Percentiles rank a stretch among this genome's conserved stretches.
These are phyloP conservation scores for Rhinocladiella mackenziei DNA, from an alignment of 2,329 filamentous ascomycete species.

Conservation along the genomic window DNA sequence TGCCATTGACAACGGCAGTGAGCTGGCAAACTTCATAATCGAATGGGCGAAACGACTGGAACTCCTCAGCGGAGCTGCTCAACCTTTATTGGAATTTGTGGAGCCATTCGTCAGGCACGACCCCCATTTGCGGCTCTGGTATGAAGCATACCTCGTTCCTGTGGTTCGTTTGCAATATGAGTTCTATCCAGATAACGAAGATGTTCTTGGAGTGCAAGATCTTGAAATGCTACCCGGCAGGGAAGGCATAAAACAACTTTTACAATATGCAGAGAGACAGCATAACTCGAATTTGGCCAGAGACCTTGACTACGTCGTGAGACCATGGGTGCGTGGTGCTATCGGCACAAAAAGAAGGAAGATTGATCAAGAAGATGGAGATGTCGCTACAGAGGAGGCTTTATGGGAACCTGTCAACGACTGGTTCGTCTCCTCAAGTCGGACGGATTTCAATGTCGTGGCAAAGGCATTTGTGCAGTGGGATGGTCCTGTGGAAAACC, in stretches of 20 bases:
- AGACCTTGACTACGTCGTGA: slow-evolving; percentile 57
- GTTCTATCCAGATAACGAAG: slow-evolving; percentile 54
- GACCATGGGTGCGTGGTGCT: slow-evolving; percentile 61
- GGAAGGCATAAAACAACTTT: slow-evolving; percentile 51
- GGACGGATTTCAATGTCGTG: slow-evolving; percentile 48
- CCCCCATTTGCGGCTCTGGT: slow-evolving; percentile 54
- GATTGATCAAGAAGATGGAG: slow-evolving; percentile 36
- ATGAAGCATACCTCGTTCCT: slow-evolving; percentile 57
- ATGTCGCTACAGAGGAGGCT: slow-evolving; percentile 27
- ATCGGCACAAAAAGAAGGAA: slow-evolving; percentile 53
- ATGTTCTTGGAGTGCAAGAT: slow-evolving; percentile 46
- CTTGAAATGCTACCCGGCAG: slow-evolving; percentile 51
- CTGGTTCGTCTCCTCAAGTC: slow-evolving; percentile 55
- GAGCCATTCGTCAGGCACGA: slow-evolving; percentile 55
- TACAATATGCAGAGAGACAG: slow-evolving; percentile 42
- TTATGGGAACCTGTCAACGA: slow-evolving; percentile 58
- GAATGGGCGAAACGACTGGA: slow-evolving; percentile 60
- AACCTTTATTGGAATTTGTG: slow-evolving; percentile 53
- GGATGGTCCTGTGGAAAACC: slow-evolving; percentile 56
- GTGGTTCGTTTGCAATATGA: slow-evolving; percentile 59
- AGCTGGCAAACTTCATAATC: slow-evolving; percentile 51
- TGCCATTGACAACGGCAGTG: slow-evolving; percentile 22
- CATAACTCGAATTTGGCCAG: slow-evolving; percentile 41
- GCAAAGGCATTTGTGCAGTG: slow-evolving; percentile 53
- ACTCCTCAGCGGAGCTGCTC: slow-evolving; percentile 54